Percentiles rank a stretch among this genome's conserved stretches.
These are phyloP conservation scores for Pleurozium schreberi DNA, from an alignment of 225 moss, liverwort and hornwort genomes.

Conservation along the genomic window DNA sequence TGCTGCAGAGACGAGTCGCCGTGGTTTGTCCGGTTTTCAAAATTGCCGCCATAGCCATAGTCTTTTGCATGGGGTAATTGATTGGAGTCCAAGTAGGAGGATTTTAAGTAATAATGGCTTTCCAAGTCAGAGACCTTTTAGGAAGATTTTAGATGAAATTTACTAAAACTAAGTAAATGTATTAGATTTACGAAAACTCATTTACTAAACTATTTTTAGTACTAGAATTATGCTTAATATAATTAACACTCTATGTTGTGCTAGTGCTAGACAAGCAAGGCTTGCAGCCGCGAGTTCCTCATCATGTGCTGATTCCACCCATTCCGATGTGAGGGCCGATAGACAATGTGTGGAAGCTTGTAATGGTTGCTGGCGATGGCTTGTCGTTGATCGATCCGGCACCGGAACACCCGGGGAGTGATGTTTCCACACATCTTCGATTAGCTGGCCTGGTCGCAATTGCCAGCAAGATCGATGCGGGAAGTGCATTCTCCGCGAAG, in stretches of 20 bases:
- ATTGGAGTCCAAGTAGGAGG: no score
- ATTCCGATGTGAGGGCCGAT: neutral
- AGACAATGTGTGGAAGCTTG: neutral
- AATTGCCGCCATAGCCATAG: neutral
- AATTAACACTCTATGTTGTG: neutral
- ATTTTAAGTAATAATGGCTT: neutral
- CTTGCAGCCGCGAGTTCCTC: no score
- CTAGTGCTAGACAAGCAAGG: neutral
- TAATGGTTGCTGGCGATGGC: neutral
- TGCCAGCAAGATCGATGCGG: neutral
- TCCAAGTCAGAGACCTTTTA: neutral
- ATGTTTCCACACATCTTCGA: no score
- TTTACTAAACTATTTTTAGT: no score
- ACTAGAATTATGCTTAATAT: no score
- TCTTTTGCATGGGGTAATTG: no score
- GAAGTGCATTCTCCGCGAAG: no score
- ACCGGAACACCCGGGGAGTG: neutral
- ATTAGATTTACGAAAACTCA: no score
- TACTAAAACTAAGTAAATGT: neutral
- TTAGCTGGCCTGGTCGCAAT: neutral
- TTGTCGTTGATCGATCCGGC: neutral
- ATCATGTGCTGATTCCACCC: neutral
- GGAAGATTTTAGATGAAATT: neutral
- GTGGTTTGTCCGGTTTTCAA: neutral
- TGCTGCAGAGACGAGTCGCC: neutral